Conservation (phyloP, 768 basidiomycete species). For the Tremella yokohamensis region DNA sequence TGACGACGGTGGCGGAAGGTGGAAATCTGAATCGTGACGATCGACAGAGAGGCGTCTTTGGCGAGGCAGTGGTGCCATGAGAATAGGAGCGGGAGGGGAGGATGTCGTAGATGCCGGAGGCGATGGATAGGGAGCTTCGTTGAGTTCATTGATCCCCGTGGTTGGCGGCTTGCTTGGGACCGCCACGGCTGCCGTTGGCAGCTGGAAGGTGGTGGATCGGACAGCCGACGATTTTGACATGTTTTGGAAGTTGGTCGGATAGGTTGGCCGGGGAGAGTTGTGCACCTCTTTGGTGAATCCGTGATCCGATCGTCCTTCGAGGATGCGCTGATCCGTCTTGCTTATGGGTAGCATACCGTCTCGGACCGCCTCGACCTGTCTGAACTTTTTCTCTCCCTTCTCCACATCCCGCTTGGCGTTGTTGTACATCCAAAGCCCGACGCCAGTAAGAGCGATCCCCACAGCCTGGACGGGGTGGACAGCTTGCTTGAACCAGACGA, state of each 20-base stretch:
- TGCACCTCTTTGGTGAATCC: constrained; percentile 19
- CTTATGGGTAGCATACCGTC: constrained; percentile 47
- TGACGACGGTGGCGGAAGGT: background rate
- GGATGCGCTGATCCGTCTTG: constrained; percentile 35
- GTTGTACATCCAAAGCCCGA: constrained; percentile 94
- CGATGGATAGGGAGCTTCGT: constrained; percentile 12
- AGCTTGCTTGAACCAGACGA: constrained; percentile 89
- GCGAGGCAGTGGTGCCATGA: background rate
- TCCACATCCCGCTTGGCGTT: constrained; percentile 87
- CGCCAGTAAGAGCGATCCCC: constrained; percentile 86
- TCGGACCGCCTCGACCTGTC: constrained; percentile 52
- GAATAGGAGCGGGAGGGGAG: constrained; percentile 1
- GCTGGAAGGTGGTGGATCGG: constrained; percentile 9
- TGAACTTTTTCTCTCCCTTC: constrained; percentile 82
- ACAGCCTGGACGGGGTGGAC: constrained; percentile 78
- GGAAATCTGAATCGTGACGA: constrained; percentile 1
- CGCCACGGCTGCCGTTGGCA: constrained; percentile 2
- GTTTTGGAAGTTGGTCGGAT: constrained; percentile 14
- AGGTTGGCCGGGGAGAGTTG: constrained; percentile 35
- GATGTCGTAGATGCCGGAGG: background rate
- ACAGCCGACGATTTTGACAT: constrained; percentile 25
- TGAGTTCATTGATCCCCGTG: background rate
- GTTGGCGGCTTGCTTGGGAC: constrained; percentile 3
- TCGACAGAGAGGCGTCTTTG: constrained; percentile 3
- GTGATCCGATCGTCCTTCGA: constrained; percentile 21